A percentile compares a stretch with the other conserved stretches of the same genome.
phyloP scores from a whole-genome alignment of 2,329 filamentous ascomycete genomes.

The Neonectria ditissima region DNA sequence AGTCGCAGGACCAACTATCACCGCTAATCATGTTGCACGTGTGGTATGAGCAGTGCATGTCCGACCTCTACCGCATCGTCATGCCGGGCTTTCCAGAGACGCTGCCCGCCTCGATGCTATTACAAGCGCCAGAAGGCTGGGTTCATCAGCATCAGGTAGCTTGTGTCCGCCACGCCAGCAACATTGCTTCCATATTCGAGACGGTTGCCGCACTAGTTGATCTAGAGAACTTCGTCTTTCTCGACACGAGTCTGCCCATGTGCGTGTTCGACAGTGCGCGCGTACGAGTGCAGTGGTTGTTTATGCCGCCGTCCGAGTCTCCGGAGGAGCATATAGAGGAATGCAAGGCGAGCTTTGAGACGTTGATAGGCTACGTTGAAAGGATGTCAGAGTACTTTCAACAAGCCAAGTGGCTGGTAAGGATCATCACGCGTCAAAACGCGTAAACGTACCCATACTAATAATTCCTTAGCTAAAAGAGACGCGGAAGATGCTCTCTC shows the following conservation, averaged over 20 bases:
- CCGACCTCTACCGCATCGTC: slow-evolving; percentile 13
- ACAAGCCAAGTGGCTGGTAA: slow-evolving; percentile 18
- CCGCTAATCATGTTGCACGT: slow-evolving; percentile 18
- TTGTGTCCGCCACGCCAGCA: slow-evolving; percentile 12
- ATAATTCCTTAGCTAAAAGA: neutral
- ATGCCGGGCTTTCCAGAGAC: slow-evolving; percentile 21
- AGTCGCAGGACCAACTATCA: slow-evolving; percentile 14
- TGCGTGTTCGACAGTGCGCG: slow-evolving; percentile 16
- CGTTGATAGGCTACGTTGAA: slow-evolving; percentile 8
- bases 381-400: slow-evolving; percentile 14
- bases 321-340: slow-evolving; percentile 7
- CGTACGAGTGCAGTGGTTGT: slow-evolving; percentile 15
- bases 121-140: slow-evolving; percentile 4
- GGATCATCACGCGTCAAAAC: neutral
- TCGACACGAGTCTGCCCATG: slow-evolving; percentile 17
- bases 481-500: slow-evolving; percentile 10
- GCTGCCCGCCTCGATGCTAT: slow-evolving; percentile 5
- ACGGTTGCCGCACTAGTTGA: neutral
- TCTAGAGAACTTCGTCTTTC: slow-evolving; percentile 15
- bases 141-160: slow-evolving; percentile 12
- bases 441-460: neutral
- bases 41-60: slow-evolving; percentile 22
- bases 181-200: slow-evolving; percentile 12
- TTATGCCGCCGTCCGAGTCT: slow-evolving; percentile 4
- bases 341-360: slow-evolving; percentile 8